phyloP scores from a whole-genome alignment of 1,284 basidiomycete species.

The Puccinia horiana region DNA sequence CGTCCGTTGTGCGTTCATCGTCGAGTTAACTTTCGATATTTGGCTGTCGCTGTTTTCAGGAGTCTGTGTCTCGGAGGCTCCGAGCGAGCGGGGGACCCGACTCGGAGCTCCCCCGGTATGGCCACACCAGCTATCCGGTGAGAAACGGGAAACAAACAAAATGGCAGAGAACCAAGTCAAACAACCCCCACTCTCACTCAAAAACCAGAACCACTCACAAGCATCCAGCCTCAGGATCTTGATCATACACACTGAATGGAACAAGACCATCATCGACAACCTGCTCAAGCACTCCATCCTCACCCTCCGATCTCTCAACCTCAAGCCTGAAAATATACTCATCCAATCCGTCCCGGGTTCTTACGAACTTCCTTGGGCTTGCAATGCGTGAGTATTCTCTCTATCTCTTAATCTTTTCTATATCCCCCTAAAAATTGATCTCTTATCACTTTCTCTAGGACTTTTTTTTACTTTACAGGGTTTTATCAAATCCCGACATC shows the following conservation, averaged over 20 bases:
- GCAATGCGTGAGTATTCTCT: conserved; percentile 15
- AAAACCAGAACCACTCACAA: background rate
- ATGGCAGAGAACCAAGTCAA: background rate
- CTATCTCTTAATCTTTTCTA: background rate
- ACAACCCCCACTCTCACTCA: background rate
- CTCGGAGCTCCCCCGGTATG: background rate
- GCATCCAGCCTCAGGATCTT: conserved; percentile 11
- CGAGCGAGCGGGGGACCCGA: no score
- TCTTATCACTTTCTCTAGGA: background rate
- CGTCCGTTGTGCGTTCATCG: background rate
- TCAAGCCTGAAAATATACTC: conserved; percentile 26
- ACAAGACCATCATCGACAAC: conserved; percentile 29
- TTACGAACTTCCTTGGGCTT: conserved; percentile 45
- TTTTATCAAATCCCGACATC: conserved; percentile 13
- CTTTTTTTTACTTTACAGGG: background rate
- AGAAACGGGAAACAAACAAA: background rate
- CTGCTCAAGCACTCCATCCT: conserved; percentile 16
- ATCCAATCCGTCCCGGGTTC: conserved; percentile 34
- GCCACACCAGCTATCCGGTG: background rate
- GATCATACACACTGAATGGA: conserved; percentile 45
- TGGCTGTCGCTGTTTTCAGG: background rate
- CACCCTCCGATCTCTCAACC: background rate
- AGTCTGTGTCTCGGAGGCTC: background rate
- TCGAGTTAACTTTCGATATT: no score
- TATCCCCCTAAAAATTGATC: background rate